Percentiles rank a stretch among this genome's conserved stretches.
Conservation (phyloP, 495 filamentous ascomycete genomes). For the Podospora didyma region DNA sequence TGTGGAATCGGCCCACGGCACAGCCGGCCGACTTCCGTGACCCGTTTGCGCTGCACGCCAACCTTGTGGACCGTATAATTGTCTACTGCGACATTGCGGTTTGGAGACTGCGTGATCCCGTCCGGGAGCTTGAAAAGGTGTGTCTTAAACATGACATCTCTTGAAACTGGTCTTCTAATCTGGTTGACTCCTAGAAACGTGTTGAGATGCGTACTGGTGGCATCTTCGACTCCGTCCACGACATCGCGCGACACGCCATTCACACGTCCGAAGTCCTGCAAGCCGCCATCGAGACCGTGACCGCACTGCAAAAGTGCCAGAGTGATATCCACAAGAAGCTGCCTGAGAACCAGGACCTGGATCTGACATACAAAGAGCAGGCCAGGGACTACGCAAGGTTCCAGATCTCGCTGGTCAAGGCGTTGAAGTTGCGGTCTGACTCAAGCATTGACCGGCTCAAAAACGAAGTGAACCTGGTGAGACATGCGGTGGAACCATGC, state of each 20-base stretch:
- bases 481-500: not conserved
- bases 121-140: slow-evolving; percentile 18
- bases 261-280: slow-evolving; percentile 20
- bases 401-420: slow-evolving; percentile 16
- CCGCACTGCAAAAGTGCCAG: slow-evolving; percentile 8
- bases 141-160: not conserved
- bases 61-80: slow-evolving; percentile 16
- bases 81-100: slow-evolving; percentile 18
- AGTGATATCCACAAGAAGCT: slow-evolving; percentile 6
- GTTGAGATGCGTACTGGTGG: slow-evolving; percentile 7
- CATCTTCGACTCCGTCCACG: slow-evolving; percentile 18
- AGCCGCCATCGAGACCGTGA: slow-evolving; percentile 11
- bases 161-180: not conserved
- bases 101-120: slow-evolving; percentile 21
- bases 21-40: slow-evolving; percentile 10
- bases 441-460: slow-evolving; percentile 16
- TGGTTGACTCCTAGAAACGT: slow-evolving; percentile 1
- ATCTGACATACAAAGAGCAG: slow-evolving; percentile 14
- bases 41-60: slow-evolving; percentile 19
- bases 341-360: not conserved
- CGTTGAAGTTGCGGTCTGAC: slow-evolving; percentile 18
- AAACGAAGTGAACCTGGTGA: slow-evolving; percentile 19
- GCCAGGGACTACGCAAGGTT: slow-evolving; percentile 17
- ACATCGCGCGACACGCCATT: slow-evolving; percentile 18
- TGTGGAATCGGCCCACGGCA: not conserved